Evolutionary conservation across 768 basidiomycete genomes (phyloP).

Genomic region (Pleurotus tuoliensis): DNA sequence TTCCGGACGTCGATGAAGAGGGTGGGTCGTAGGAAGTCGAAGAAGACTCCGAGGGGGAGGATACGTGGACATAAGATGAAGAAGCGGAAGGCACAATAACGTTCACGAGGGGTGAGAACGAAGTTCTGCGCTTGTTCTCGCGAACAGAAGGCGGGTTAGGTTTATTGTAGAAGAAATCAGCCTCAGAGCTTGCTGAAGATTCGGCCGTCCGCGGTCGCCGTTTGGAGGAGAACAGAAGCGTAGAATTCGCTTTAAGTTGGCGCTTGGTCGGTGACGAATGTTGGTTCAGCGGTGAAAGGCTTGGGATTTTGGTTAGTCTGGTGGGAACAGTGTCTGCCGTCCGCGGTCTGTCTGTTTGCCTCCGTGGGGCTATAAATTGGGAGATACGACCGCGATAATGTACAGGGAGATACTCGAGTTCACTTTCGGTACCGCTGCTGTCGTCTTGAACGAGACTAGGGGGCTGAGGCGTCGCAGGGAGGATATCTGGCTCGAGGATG

Average conservation of each 20-base stretch:
- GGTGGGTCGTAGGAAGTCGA: slow-evolving; percentile 2
- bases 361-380: neutral
- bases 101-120: neutral
- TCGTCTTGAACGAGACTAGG: slow-evolving; percentile 4
- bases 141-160: neutral
- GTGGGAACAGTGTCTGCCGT: neutral
- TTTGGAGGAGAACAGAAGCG: slow-evolving; percentile 3
- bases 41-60: slow-evolving; percentile 3
- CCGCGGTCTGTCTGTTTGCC: neutral
- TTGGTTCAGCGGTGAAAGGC: neutral
- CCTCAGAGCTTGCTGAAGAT: slow-evolving; percentile 4
- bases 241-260: neutral
- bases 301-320: neutral
- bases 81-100: neutral
- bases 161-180: neutral
- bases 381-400: neutral
- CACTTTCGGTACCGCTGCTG: slow-evolving; percentile 5
- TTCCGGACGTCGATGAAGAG: slow-evolving; percentile 4
- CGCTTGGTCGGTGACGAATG: neutral
- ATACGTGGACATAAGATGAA: slow-evolving; percentile 4
- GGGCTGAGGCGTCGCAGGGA: neutral
- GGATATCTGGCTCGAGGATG: slow-evolving; percentile 3
- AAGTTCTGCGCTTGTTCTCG: neutral
- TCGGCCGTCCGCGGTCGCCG: neutral
- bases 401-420: slow-evolving; percentile 1